Evolutionary conservation across 2,329 filamentous ascomycete genomes (phyloP).

Genomic region (Penicillium frequentans): DNA sequence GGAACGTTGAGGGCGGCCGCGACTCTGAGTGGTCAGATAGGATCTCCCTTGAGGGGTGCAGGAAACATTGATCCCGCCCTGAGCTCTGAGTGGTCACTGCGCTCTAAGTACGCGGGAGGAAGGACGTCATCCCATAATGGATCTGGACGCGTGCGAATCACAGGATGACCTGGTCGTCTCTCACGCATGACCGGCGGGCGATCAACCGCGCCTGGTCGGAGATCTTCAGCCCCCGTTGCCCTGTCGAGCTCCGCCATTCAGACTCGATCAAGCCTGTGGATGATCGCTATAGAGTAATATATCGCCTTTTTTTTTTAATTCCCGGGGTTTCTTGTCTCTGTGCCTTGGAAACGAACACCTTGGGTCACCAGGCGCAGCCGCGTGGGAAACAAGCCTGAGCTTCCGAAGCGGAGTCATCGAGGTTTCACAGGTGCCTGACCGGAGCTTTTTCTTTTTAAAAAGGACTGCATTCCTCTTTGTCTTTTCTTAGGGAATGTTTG

Average conservation of each 20-base stretch:
- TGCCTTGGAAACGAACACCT: constrained; percentile 21
- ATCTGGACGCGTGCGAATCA: constrained; percentile 19
- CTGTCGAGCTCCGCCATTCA: constrained; percentile 10
- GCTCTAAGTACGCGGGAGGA: not conserved
- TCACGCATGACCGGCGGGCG: constrained; percentile 21
- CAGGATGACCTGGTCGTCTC: constrained; percentile 10
- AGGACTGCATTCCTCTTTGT: not conserved
- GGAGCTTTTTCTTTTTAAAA: not conserved
- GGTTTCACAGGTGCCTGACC: constrained; percentile 22
- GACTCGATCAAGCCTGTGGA: constrained; percentile 4
- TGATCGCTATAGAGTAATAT: not conserved
- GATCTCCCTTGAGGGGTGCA: constrained; percentile 1
- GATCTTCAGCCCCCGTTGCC: constrained; percentile 13
- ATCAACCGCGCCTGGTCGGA: constrained; percentile 14
- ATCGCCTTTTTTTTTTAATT: not conserved
- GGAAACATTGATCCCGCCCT: not conserved
- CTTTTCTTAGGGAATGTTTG: not conserved
- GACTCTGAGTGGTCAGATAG: constrained; percentile 6
- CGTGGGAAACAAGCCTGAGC: constrained; percentile 14
- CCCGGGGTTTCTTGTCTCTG: not conserved
- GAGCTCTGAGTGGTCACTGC: not conserved
- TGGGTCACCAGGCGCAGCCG: constrained; percentile 22
- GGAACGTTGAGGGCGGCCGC: not conserved
- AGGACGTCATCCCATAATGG: constrained; percentile 5
- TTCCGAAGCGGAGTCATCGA: not conserved